phyloP scores from a whole-genome alignment of 768 basidiomycete species.

The Wakefieldia striispora region DNA sequence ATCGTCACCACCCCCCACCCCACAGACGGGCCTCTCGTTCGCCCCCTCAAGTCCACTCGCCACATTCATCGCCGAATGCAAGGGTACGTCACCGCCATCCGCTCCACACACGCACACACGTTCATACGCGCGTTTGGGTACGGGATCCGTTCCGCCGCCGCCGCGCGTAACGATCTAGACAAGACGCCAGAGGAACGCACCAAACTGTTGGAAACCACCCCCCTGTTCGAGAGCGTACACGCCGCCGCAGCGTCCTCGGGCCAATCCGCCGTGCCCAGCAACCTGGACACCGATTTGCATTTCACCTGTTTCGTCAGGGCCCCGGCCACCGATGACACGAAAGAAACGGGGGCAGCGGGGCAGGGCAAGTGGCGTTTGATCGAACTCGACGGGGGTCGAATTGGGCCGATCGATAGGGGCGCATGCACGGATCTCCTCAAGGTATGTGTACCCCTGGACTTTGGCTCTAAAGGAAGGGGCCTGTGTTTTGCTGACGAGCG shows the following conservation, averaged over 20 bases:
- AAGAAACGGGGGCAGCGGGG: conserved; percentile 14
- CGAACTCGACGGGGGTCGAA: conserved; percentile 81
- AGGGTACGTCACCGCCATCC: conserved; percentile 38
- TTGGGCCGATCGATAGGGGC: conserved; percentile 80
- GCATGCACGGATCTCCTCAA: conserved; percentile 55
- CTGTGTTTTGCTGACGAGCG: neutral
- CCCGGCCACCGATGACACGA: conserved; percentile 34
- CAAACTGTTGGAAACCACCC: conserved; percentile 67
- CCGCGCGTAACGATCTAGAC: conserved; percentile 35
- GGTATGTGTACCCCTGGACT: conserved; percentile 30
- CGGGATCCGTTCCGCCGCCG: no score
- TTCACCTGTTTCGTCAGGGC: conserved; percentile 86
- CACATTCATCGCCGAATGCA: conserved; percentile 62
- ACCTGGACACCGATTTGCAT: conserved; percentile 75
- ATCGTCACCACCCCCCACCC: no score
- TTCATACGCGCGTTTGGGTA: no score
- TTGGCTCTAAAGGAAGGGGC: neutral
- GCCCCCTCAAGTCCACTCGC: conserved; percentile 57
- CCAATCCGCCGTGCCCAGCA: conserved; percentile 61
- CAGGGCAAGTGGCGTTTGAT: conserved; percentile 47
- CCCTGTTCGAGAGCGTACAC: conserved; percentile 78
- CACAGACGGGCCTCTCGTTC: conserved; percentile 57
- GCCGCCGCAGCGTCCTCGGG: conserved; percentile 64
- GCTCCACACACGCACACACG: neutral
- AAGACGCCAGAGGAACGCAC: conserved; percentile 75